Evolutionary conservation across 1,139 yeast species (phyloP), one percentile per base, ranked within the genome.

Genomic region (Kurtzmaniella quercitrusa): DNA sequence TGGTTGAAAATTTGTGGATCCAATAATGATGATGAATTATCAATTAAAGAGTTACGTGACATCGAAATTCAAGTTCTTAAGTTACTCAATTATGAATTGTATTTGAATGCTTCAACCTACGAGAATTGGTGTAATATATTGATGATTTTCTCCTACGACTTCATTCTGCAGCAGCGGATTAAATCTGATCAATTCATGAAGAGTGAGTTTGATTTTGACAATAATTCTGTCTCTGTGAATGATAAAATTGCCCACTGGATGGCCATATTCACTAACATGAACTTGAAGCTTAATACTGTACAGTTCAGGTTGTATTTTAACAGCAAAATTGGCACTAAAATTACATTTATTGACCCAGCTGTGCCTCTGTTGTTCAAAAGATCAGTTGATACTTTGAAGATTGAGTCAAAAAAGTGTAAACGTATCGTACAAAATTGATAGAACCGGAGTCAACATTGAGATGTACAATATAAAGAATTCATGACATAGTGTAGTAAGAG

Each of bases 1-100:
- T 87, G 95, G 95, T 70, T 85, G 43, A 81, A 79, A 56, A 81
- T 87, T 42, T 78, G 88, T 42, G 93, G 94, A 1, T 82, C 51
- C 47, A 55, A 50, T 43, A 55, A 50, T 17, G 50, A 40, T 10
- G 53, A 50, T 14, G 47, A 52, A 16, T 53, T 62, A 40, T 60
- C 60, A 42, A 50, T 73, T n/a, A 52, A 62, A 38, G 79, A 75
- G 46, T 68, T 87, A 47, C 70, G 70, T 47, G 54, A 56, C 11
- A 68, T 81, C 47, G 95, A 87, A 62, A 55, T 75, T 31, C 62
- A 69, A n/a, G 68, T 85, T 36, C 70, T 87, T 46, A 55, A 62
- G 33, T 63, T 74, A 11, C 68, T 86, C 46, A 71, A 81, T 51
- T 85, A 82, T 68, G 69, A 77, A 39, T 60, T 82, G 39, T 77